Percentiles rank a stretch among this genome's conserved stretches.
phyloP scores from a whole-genome alignment of 2,329 filamentous ascomycete species.

The Fusarium sp. region DNA sequence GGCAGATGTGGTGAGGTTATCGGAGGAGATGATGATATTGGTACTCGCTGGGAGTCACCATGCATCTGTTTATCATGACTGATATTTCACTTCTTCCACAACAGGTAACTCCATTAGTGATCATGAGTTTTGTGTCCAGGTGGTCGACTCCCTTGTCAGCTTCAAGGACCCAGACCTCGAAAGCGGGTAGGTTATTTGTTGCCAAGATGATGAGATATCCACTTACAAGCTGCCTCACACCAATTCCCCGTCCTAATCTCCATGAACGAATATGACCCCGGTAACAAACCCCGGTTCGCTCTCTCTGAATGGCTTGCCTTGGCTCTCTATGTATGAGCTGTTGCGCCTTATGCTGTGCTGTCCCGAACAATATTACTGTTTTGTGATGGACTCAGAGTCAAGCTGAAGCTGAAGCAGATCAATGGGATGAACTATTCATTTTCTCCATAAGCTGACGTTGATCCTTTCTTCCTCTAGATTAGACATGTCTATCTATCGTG shows the following conservation, averaged over 20 bases:
- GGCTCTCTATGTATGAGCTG: neutral
- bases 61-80: neutral
- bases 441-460: neutral
- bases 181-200: constrained; percentile 14
- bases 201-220: constrained; percentile 15
- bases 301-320: neutral
- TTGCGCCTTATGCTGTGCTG: constrained; percentile 1
- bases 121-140: constrained; percentile 13
- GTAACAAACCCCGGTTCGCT: constrained; percentile 6
- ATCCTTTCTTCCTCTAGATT: constrained; percentile 26
- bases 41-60: neutral
- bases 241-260: constrained; percentile 35
- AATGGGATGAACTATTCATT: neutral
- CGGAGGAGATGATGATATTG: neutral
- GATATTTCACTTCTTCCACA: neutral
- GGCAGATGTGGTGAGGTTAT: neutral
- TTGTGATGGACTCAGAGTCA: neutral
- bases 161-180: constrained; percentile 16
- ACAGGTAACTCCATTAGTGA: neutral
- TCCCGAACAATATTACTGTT: neutral
- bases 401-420: constrained; percentile 4
- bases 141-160: constrained; percentile 11
- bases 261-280: constrained; percentile 10
- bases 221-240: constrained; percentile 26
- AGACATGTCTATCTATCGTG: constrained; percentile 18